These are phyloP conservation scores for Gleditsia sinensis DNA, from an alignment of 306 rosid genomes.

Conservation along the genomic window DNA sequence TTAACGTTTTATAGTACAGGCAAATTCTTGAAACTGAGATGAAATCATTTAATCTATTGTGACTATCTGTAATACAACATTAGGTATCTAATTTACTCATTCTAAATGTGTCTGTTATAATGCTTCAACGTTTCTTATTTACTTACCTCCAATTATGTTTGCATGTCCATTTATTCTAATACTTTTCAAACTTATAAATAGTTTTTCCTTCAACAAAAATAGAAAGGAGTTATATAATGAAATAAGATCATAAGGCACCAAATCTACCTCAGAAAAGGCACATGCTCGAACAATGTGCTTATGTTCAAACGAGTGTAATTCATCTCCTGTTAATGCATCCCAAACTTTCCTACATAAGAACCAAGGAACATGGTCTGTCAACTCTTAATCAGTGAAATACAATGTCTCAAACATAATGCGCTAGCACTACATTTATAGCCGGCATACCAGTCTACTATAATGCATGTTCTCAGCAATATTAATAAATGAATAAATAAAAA, in stretches of 20 bases:
- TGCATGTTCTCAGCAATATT: neutral
- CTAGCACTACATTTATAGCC: neutral
- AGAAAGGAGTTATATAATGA: neutral
- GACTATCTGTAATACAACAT: neutral
- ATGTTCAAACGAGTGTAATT: slow-evolving; percentile 86
- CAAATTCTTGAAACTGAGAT: neutral
- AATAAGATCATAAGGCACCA: neutral
- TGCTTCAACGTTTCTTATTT: neutral
- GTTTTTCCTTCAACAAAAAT: neutral
- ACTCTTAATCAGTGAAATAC: neutral
- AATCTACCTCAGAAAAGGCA: slow-evolving; percentile 81
- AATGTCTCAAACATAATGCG: neutral
- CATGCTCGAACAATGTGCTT: slow-evolving; percentile 97
- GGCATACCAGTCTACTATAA: neutral
- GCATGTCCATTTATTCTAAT: neutral
- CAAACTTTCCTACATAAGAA: slow-evolving; percentile 78
- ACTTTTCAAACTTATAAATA: neutral
- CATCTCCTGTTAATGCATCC: slow-evolving; percentile 96
- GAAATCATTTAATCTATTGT: neutral
- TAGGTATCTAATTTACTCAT: neutral
- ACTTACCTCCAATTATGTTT: neutral
- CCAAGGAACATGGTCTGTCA: slow-evolving; percentile 11
- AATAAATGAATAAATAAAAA: neutral
- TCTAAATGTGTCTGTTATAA: neutral
- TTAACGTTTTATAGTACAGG: neutral